These are phyloP conservation scores for Rhodotorula toruloides DNA, from an alignment of 768 basidiomycete genomes.

Conservation along the genomic window DNA sequence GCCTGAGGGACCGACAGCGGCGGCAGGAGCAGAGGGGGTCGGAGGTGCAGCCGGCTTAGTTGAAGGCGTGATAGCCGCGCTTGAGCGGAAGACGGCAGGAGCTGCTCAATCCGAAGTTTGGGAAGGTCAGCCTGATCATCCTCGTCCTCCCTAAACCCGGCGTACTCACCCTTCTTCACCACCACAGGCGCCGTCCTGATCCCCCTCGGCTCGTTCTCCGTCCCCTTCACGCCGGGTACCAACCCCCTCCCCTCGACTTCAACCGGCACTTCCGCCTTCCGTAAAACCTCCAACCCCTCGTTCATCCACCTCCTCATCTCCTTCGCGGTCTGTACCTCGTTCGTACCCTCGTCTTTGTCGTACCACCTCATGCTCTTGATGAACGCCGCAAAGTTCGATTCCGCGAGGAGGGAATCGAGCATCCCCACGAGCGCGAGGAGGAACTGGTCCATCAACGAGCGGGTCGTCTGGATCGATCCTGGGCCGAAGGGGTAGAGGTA, in stretches of 20 bases:
- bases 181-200: background rate
- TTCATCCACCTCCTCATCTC: too few species aligned
- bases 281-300: slow-evolving; percentile 1
- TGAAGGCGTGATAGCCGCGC: too few species aligned
- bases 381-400: slow-evolving; percentile 23
- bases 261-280: background rate
- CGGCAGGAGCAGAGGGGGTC: too few species aligned
- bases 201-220: background rate
- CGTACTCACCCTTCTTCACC: too few species aligned
- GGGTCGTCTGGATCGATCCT: background rate
- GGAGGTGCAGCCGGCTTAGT: too few species aligned
- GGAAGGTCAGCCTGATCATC: too few species aligned
- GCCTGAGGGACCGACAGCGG: background rate
- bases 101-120: too few species aligned
- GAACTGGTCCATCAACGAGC: slow-evolving; percentile 21
- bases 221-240: background rate
- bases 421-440: slow-evolving; percentile 26
- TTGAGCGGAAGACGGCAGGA: too few species aligned
- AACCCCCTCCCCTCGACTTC: slow-evolving; percentile 15
- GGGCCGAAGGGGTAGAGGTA: slow-evolving; percentile 30
- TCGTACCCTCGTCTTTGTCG: slow-evolving; percentile 8
- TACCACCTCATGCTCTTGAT: too few species aligned
- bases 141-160: too few species aligned
- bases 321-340: background rate
- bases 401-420: slow-evolving; percentile 15